A percentile compares a stretch with the other conserved stretches of the same genome.
Evolutionary conservation across 441 rosid genomes (phyloP).

Genomic region (Pelargonium citronellum): DNA sequence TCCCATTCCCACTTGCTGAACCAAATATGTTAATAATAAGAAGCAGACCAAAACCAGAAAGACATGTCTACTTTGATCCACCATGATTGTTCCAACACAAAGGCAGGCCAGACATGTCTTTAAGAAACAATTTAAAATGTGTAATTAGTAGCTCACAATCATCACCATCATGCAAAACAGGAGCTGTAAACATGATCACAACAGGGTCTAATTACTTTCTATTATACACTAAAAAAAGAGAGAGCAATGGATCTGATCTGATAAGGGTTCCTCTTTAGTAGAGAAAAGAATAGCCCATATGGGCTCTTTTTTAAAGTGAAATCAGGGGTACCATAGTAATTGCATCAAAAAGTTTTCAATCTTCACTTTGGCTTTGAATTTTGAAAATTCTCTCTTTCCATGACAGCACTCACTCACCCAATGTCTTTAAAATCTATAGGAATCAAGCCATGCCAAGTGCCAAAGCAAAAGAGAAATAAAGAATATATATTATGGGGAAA

Average conservation of each 20-base stretch:
- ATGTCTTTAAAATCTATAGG: neutral
- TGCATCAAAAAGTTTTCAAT: neutral
- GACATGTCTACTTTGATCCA: neutral
- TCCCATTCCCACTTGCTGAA: neutral
- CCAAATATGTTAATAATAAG: neutral
- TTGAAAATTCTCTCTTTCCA: neutral
- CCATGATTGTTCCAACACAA: slow-evolving; percentile 7
- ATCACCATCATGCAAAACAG: slow-evolving; percentile 2
- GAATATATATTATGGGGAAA: slow-evolving; percentile 2
- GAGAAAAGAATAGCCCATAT: slow-evolving; percentile 5
- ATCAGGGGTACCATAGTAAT: neutral
- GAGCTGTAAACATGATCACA: slow-evolving; percentile 7
- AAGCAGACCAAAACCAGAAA: neutral
- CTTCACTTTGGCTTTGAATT: slow-evolving; percentile 5
- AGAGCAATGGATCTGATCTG: slow-evolving; percentile 4
- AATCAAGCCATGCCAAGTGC: neutral
- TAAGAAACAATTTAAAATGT: neutral
- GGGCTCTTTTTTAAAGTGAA: neutral
- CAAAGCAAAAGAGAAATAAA: slow-evolving; percentile 4
- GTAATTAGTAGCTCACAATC: slow-evolving; percentile 1
- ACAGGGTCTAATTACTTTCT: slow-evolving; percentile 4
- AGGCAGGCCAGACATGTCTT: slow-evolving; percentile 6
- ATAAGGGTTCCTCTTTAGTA: neutral
- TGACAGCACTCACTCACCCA: neutral
- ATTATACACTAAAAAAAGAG: neutral